Percentiles rank a stretch among this genome's conserved stretches.
phyloP scores from a whole-genome alignment of 805 yeast genomes.

The Candida vaughaniae region DNA sequence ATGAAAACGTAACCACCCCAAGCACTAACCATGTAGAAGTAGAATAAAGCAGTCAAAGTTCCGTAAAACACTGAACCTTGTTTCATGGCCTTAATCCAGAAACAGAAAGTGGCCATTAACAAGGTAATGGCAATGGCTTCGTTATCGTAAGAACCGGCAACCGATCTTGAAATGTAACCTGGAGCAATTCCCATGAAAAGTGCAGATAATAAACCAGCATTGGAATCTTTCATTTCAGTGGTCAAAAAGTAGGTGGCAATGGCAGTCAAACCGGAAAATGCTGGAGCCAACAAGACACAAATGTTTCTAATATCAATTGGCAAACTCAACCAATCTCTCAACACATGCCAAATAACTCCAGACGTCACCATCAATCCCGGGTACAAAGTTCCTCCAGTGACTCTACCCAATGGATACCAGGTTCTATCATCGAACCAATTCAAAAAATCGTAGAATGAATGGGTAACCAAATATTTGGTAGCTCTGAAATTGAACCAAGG shows the following conservation, averaged over 20 bases:
- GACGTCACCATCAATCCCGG: conserved; percentile 98
- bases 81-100: conserved; percentile 94
- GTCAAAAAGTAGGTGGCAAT: conserved; percentile 85
- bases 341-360: conserved; percentile 79
- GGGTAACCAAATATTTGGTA: conserved; percentile 81
- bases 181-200: conserved; percentile 97
- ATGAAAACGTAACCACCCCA: conserved; percentile 99
- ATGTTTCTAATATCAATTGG: conserved; percentile 95
- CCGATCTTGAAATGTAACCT: conserved; percentile 96
- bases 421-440: conserved; percentile 99
- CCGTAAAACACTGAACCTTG: conserved; percentile 87
- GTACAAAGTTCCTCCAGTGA: conserved; percentile 96
- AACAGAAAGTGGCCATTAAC: conserved; percentile 90
- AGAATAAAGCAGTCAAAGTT: conserved; percentile 77
- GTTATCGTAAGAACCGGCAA: conserved; percentile 98
- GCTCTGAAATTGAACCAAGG: conserved; percentile 98
- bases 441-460: conserved; percentile 85
- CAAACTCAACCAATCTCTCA: conserved; percentile 60
- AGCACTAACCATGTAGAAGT: conserved; percentile 98
- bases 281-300: conserved; percentile 96
- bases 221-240: conserved; percentile 81
- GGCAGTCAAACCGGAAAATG: conserved; percentile 90
- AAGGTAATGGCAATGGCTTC: conserved; percentile 98
- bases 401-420: conserved; percentile 99
- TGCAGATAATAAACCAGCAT: conserved; percentile 91